phyloP scores from a whole-genome alignment of 768 basidiomycete species.

The Hypsizygus marmoreus region DNA sequence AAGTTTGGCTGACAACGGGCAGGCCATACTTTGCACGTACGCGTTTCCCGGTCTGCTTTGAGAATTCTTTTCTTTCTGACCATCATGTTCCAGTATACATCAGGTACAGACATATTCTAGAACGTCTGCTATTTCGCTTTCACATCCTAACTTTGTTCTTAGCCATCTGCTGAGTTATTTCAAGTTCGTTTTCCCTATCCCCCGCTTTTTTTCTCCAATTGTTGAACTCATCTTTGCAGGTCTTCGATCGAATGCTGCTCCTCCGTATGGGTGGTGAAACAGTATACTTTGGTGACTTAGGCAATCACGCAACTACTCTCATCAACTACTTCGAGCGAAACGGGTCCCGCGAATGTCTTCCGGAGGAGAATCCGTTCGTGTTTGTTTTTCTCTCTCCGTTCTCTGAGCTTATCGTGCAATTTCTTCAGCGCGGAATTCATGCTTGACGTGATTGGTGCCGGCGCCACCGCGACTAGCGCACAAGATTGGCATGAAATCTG shows the following conservation, averaged over 20 bases:
- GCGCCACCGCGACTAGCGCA: slow-evolving; percentile 51
- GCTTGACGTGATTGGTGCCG: too few species aligned
- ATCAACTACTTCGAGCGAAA: slow-evolving; percentile 76
- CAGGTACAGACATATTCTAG: slow-evolving; percentile 25
- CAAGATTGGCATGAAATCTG: slow-evolving; percentile 64
- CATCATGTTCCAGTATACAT: slow-evolving; percentile 39
- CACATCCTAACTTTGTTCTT: slow-evolving; percentile 45
- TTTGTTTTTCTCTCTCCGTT: too few species aligned
- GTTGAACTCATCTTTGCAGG: too few species aligned
- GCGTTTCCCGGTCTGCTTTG: slow-evolving; percentile 21
- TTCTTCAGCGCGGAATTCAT: slow-evolving; percentile 56
- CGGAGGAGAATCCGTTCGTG: slow-evolving; percentile 72
- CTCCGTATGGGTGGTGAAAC: slow-evolving; percentile 78
- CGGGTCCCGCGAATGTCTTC: slow-evolving; percentile 61
- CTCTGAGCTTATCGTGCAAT: not conserved
- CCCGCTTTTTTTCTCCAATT: too few species aligned
- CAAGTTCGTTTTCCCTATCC: too few species aligned
- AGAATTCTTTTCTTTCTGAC: not conserved
- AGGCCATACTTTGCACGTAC: slow-evolving; percentile 86
- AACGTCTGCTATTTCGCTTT: slow-evolving; percentile 43
- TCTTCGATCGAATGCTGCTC: slow-evolving; percentile 64
- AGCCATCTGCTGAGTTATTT: too few species aligned
- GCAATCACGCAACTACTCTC: slow-evolving; percentile 59
- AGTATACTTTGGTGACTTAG: slow-evolving; percentile 76
- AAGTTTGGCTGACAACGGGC: slow-evolving; percentile 77